Base-by-base conservation (phyloP, 768 basidiomycete genomes). In the button mushroom (Agaricus bisporus) region DNA sequence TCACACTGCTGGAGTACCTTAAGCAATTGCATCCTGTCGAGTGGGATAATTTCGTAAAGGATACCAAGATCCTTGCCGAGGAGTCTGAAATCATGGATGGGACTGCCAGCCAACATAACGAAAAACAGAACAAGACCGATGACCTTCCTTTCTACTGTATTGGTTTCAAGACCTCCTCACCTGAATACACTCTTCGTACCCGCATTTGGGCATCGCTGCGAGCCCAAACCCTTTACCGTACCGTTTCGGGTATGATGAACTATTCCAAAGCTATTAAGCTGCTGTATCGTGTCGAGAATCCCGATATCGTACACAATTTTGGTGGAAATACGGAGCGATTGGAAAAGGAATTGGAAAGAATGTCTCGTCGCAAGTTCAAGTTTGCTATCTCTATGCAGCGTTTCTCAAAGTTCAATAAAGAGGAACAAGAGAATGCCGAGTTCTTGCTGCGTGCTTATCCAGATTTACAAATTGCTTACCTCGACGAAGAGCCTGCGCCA, bases 241-340 rank as follows among this genome's bases (percentile, higher is more conserved):
- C 97, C 10, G 93, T 98, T 17, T 98, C 97, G 4, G 97, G 97
- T 57, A 98, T 99, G 92, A 98, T 99, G 97, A 98, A 99, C 74
- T 99, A 99, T 73, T 89, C 93, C 63, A 99, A 99, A 73, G 97
- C 97, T 22, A 95, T 99, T 85, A 99, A 99, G 70, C 80, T 99
- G 36, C 81, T 98, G 17, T 98, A 98, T 69, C 91, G 97, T 35
- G 95, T 99, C 57, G 97, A 98, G 72, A 98, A 98, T 70, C 97
- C 97, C 7, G 92, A 93, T 67, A 88, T 98, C 52, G 97, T 99
- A 1, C 93, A 98, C 66, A 82, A 83, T 56, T 95, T 98, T 70
- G 93, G 91, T 38, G 95, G 95, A 4, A 98, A 95, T 73, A 97
- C 97, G 8, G 95, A 98, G 66, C 83, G 86, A 54, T 80, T 99